Base-by-base conservation (phyloP, 2,329 filamentous ascomycete species). In the Colletotrichum spaethianum region DNA sequence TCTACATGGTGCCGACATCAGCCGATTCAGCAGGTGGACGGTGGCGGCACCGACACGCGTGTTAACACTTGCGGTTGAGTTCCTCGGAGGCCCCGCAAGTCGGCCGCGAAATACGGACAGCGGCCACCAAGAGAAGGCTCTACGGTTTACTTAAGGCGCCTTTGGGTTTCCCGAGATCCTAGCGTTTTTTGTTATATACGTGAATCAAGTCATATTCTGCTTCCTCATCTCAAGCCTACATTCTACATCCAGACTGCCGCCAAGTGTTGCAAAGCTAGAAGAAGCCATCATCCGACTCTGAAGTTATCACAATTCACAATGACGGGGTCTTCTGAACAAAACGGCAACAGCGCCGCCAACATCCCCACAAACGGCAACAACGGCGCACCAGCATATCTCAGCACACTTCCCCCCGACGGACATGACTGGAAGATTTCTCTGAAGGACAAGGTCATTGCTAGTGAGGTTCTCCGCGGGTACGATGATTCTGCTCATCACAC, bases 391-490 rank as follows among this genome's bases (percentile, higher is more conserved):
- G 50, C 67, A 40, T 77, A 75, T 67, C 75, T 77, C 42, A 79
- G 76, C 74, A 83, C 82, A 3, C 74, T 81, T 4, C 82, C 82
- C 23, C 75, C 75, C 8, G 74, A 78, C 23, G 74, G 75, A 63
- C 80, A 82, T 69, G 78, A 83, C 77, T 83, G 77, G 77, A 76
- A 77, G 68, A 76, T 83, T 52, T 77, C 78, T 11, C 75, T 83
- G 31, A 77, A 79, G 57, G 76, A 78, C 75, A 83, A 84, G 70
- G 80, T 83, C 73, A 83, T 83, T 65, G 77, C 82, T 23, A 82
- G 81, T 82, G 75, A 72, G 80, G 78, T n/a, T 38, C 16, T 28
- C 31, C 8, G 8, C n/a, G 33, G 4, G 3, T n/a, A 12, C 1
- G 1, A 36, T 12, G 52, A 18, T 16, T 12, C n/a, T n/a, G 20